phyloP scores from a whole-genome alignment of 306 rosid species.

The Vigna radiata region DNA sequence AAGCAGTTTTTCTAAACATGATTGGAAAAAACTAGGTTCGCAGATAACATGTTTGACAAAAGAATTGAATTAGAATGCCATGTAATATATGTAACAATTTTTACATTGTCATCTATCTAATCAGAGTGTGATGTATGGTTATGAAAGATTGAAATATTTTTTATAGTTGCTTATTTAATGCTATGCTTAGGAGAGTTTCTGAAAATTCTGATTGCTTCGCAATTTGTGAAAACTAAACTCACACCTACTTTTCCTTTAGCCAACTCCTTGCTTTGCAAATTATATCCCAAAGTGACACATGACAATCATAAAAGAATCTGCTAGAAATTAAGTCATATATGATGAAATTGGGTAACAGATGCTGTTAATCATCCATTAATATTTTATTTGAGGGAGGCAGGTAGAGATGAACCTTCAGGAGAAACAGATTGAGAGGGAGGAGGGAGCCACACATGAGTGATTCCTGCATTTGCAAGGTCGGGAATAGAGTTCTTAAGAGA shows the following conservation, averaged over 20 bases:
- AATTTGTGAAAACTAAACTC: neutral
- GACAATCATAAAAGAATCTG: neutral
- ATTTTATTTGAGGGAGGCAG: neutral
- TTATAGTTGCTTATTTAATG: neutral
- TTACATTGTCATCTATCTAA: neutral
- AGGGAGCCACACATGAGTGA: constrained; percentile 94
- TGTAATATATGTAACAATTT: neutral
- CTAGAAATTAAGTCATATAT: constrained; percentile 5
- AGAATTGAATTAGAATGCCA: neutral
- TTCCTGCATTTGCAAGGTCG: constrained; percentile 64
- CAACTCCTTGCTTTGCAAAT: neutral
- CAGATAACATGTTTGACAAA: neutral
- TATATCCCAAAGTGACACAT: neutral
- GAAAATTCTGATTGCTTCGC: neutral
- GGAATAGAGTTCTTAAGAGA: constrained; percentile 60
- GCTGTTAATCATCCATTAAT: neutral
- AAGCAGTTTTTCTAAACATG: neutral
- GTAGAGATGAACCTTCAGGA: constrained; percentile 52
- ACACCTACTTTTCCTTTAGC: neutral
- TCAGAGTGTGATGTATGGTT: too few relatives aligned
- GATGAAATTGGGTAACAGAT: neutral
- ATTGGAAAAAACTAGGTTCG: neutral
- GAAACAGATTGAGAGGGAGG: constrained; percentile 75
- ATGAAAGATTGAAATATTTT: neutral
- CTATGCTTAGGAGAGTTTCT: neutral